Evolutionary conservation across 768 basidiomycete species (phyloP).

Genomic region (Amanita molliuscula): DNA sequence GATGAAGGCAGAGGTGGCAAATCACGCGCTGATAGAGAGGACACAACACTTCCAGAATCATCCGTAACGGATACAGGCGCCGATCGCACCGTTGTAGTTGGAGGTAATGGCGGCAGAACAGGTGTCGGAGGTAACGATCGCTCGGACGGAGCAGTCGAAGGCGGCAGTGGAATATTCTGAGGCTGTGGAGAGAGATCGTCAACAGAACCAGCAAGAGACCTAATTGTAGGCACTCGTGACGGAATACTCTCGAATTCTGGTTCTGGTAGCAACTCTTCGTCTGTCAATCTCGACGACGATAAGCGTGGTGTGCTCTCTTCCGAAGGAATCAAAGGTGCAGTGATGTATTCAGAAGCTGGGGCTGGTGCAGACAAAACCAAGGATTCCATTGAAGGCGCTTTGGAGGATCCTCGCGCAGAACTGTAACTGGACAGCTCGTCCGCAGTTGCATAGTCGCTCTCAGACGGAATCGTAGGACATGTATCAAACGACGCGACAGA

Average conservation of each 20-base stretch:
- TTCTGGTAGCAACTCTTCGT: constrained; percentile 6
- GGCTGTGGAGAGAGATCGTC: constrained; percentile 14
- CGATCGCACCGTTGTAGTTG: constrained; percentile 10
- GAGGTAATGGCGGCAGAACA: constrained; percentile 12
- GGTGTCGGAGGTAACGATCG: constrained; percentile 17
- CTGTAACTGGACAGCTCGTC: constrained; percentile 23
- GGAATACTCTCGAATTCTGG: constrained; percentile 15
- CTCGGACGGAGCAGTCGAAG: constrained; percentile 22
- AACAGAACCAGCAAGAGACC: constrained; percentile 19
- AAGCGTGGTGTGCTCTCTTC: constrained; percentile 31
- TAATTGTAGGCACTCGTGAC: constrained; percentile 19
- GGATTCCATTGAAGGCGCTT: constrained; percentile 24
- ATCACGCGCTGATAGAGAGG: constrained; percentile 22
- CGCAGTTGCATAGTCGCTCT: constrained; percentile 36
- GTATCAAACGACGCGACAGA: constrained; percentile 22
- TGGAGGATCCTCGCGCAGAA: constrained; percentile 9
- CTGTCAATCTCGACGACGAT: constrained; percentile 14
- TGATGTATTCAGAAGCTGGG: constrained; percentile 29
- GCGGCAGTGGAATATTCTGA: constrained; percentile 32
- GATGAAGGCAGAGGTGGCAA: constrained; percentile 10
- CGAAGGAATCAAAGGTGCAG: constrained; percentile 36
- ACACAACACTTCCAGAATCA: constrained; percentile 18
- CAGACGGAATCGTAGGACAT: constrained; percentile 19
- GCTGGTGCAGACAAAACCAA: constrained; percentile 34
- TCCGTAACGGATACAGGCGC: constrained; percentile 11